Evolutionary conservation across 2,329 filamentous ascomycete species (phyloP).

Genomic region (Penicillium brevicompactum): DNA sequence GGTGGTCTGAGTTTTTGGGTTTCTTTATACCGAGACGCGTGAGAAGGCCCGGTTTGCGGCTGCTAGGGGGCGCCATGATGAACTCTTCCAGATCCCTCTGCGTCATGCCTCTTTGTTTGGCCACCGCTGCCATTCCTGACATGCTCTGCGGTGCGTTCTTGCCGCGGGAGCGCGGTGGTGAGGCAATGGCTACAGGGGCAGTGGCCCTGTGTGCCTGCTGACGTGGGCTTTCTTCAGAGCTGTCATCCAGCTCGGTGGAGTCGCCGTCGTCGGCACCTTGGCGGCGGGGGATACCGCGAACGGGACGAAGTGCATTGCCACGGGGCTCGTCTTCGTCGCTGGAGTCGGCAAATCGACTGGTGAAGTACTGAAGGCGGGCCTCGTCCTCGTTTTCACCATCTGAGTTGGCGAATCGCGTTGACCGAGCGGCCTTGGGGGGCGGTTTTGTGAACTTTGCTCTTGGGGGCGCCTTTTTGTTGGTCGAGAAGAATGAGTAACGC

Average conservation of each 20-base stretch:
- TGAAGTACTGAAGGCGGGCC: slow-evolving; percentile 41
- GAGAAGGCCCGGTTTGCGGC: slow-evolving; percentile 35
- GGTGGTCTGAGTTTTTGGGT: slow-evolving; percentile 26
- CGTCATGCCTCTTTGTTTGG: slow-evolving; percentile 60
- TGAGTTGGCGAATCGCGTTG: slow-evolving; percentile 61
- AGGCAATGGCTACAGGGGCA: slow-evolving; percentile 23
- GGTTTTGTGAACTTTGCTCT: slow-evolving; percentile 30
- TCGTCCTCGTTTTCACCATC: slow-evolving; percentile 60
- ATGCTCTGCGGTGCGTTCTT: slow-evolving; percentile 38
- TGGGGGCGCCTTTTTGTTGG: slow-evolving; percentile 35
- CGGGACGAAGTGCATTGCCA: slow-evolving; percentile 50
- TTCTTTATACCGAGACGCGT: slow-evolving; percentile 35
- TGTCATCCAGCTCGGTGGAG: slow-evolving; percentile 64
- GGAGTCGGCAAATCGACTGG: slow-evolving; percentile 69
- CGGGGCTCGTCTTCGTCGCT: slow-evolving; percentile 67
- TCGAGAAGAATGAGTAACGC: slow-evolving; percentile 44
- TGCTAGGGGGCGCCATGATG: slow-evolving; percentile 32
- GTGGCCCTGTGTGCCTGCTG: slow-evolving; percentile 29
- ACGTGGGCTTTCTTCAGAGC: slow-evolving; percentile 53
- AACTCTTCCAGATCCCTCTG: slow-evolving; percentile 38
- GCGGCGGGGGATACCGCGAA: slow-evolving; percentile 62
- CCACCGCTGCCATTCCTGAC: slow-evolving; percentile 36
- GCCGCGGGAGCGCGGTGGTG: slow-evolving; percentile 27
- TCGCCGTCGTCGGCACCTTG: slow-evolving; percentile 62
- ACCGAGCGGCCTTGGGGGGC: slow-evolving; percentile 34